Evolutionary conservation across 257 asterid species (phyloP), one percentile per base, ranked within the genome.

Genomic region (Paraleonurus japonicus): DNA sequence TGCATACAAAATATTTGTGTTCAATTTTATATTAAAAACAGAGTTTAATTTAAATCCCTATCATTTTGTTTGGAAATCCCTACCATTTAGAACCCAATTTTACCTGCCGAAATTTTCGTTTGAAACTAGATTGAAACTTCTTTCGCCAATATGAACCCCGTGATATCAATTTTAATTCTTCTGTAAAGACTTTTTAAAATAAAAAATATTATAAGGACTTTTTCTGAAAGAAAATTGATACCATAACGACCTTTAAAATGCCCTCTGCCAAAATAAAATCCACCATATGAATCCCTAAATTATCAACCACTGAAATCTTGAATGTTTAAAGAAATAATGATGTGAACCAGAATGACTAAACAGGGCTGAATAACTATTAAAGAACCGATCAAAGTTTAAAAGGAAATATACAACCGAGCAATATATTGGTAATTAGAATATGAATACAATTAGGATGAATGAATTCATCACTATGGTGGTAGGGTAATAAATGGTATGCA

Each of bases 401-500:
- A 43, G 17, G 17, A 43, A 45, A 45, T 13, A 15, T 3, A 45
- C 19, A 12, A 16, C 55, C 19, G 15, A 0, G 11, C n/a, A 41
- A 43, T 2, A 1, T 48, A n/a, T 4, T 24, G 3, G 9, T 22
- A 54, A 54, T 22, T 54, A 54, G 28, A 54, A 28, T 47, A 47
- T 50, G 13, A 67, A 17, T 51, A 67, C 51, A 51, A 67, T 17
- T 32, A 28, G 22, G 33, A 53, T 48, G 70, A 57, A 65, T 74
- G 62, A 4, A 35, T 63, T 28, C 54, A 59, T 43, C 63, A 22
- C 11, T 43, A 65, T 0, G 50, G 53, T 15, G 23, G 53, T 65
- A 26, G 74, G 69, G 61, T 19, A 66, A 33, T 67, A 43, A 43
- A 23, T 61, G 27, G 45, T 17, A 60, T 30, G 65, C 66, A 28